Evolutionary conservation across 129 eudicot species (phyloP), one percentile per base, ranked within the genome.

Genomic region (Ambrosia trifida): DNA sequence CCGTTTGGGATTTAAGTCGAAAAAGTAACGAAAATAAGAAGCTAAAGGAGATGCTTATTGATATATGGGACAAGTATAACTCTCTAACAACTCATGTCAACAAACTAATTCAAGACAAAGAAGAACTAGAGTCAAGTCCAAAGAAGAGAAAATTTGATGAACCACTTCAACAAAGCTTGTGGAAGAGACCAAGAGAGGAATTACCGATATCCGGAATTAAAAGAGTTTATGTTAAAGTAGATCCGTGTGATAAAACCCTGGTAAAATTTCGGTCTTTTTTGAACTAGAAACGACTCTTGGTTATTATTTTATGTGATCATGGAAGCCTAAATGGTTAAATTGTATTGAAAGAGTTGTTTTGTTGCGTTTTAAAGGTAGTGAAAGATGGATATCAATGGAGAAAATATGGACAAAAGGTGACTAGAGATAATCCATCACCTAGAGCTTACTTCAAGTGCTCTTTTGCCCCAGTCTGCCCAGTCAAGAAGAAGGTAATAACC

Each of bases 321-420:
- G 41, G 2, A 7, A 72, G 30, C 28, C 1, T 46, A 45, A 44
- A 24, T 24, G 1, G 28, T 24, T 24, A 12, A 64, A 61, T 28
- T 14, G 35, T 52, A 30, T 61, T 61, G n/a, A 61, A 68, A 36
- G 38, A 9, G 24, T 36, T 38, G 6, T 47, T 56, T 52, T 62
- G 36, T 51, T 63, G 19, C 47, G 6, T 43, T 24, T 12, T 64
- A 51, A 43, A 88, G 96, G 70, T 88, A 46, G 91, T 89, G 67
- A 88, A 84, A 68, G 97, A 91, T 80, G 97, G 87, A 61, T 88
- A 88, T 68, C 91, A 91, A 20, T 91, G 97, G 97, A 65, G 94
- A 54, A 91, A 91, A 70, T 91, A 91, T 75, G 97, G 97, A 24
- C 97, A 91, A 68, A 91, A 91, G 75, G 96, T 91, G 20, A 91